Base-by-base conservation (phyloP, 352 stramenopile genomes). In the Pythium vanterpoolii region DNA sequence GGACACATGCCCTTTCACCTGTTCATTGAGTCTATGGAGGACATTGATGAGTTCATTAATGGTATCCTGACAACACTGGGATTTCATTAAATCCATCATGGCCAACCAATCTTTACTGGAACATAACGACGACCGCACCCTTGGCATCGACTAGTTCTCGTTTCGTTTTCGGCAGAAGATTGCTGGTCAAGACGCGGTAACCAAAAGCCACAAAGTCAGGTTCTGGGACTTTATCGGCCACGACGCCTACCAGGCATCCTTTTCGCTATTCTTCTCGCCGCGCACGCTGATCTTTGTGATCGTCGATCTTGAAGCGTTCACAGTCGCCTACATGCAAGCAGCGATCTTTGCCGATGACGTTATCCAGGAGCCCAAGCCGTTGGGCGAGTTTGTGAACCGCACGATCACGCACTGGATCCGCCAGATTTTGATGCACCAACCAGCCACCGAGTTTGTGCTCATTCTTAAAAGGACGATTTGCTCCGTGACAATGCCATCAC, bases 81-180 rank as follows among this genome's bases (percentile, higher is more conserved):
- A 31, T 38, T 56, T 74, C 26, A 62, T 71, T 45, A 74, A 74
- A 31, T 64, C 43, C 42, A 56, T 74, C 19, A 69, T 24, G 19
- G 34, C 27, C 14, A 33, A 45, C 5, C 18, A 28, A 21, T 18
- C 58, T 4, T 36, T 16, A 4, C 43, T 71, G 2, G 62, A 69
- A 39, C 19, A 50, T 18, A 3, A n/a, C 21, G 44, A 50, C 4
- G 24, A 50, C 44, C 44, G 44, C 1, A 50, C 23, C 23, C 18
- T 50, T 18, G 13, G 44, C 10, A 50, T 50, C 13, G 44, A 50
- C 44, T 8, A 11, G 14, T 33, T 28, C n/a, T 16, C 34, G 1
- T 60, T 51, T 27, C 38, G 57, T 16, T 70, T 73, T 33, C 3
- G 14, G 39, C 19, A 27, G 18, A 21, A 0, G 14, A 16, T 38